Base-by-base conservation (phyloP, 257 asterid species). In the Ilex asprella region DNA sequence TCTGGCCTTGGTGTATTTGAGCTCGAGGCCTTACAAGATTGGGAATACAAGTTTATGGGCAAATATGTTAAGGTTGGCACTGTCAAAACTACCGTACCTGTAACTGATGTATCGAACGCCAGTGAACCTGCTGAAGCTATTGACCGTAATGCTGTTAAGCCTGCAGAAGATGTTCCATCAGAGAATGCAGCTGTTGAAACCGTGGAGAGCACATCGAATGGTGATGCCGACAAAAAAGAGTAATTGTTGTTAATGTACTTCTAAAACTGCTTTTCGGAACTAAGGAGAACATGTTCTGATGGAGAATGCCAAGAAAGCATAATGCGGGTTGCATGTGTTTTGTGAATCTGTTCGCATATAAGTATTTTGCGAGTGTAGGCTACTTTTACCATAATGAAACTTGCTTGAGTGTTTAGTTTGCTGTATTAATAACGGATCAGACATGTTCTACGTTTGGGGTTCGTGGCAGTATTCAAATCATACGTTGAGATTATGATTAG, bases 21-120 rank as follows among this genome's bases (percentile, higher is more conserved):
- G 83, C 88, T 92, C 8, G 98, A 92, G 59, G 97, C 97, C 16
- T 63, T 92, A 12, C 97, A 87, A 69, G 97, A 88, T 69, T 88
- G 98, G 98, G 98, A 91, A 54, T 84, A 91, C 82, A 91, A 86
- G 82, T 88, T 91, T 85, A 86, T 86, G 98, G 77, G 97, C 96
- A 92, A 92, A 75, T 92, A 92, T 58, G 95, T 89, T 64, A 92
- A 92, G 80, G 98, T 92, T 27, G 98, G 98, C 62, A 86, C 97
- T 10, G 72, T 92, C 55, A 85, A 82, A 78, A 53, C 68, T 12
- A 60, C 76, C 1, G 81, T 78, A 35, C 83, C 91, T 1, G 86
- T 75, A 43, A 75, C 71, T 12, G 84, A 81, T 4, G 92, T 69
- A 14, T 58, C 78, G 2, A 14, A 76, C 30, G 71, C 74, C 16